These are phyloP conservation scores for Neospora caninum DNA, from an alignment of 169 alveolate species.

Conservation along the genomic window DNA sequence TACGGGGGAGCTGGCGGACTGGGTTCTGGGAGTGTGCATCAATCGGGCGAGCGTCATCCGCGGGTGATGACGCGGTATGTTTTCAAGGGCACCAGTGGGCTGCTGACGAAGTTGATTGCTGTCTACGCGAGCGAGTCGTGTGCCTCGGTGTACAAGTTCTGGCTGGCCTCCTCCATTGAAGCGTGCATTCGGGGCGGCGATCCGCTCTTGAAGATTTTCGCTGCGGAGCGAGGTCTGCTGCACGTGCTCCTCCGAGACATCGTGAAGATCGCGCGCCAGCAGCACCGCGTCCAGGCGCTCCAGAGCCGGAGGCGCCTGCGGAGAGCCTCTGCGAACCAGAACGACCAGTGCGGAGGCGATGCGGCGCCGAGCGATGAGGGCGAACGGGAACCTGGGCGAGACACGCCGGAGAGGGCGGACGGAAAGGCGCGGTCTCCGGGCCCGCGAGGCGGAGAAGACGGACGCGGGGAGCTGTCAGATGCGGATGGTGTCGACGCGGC, in stretches of 20 bases:
- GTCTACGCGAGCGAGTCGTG: slow-evolving; percentile 30
- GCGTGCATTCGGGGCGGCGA: slow-evolving; percentile 51
- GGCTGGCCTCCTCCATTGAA: slow-evolving; percentile 50
- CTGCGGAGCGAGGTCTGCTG: slow-evolving; percentile 48
- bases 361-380: neutral
- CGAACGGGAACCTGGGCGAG: too few species aligned
- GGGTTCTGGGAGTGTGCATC: neutral
- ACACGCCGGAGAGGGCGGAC: too few species aligned
- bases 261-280: neutral
- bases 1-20: neutral
- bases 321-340: neutral
- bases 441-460: neutral
- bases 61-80: slow-evolving; percentile 21
- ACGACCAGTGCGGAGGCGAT: neutral
- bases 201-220: slow-evolving; percentile 41
- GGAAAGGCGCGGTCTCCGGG: too few species aligned
- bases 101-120: slow-evolving; percentile 32
- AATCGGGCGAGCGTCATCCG: slow-evolving; percentile 22
- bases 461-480: neutral
- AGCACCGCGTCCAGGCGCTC: neutral
- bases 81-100: slow-evolving; percentile 40
- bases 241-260: slow-evolving; percentile 30
- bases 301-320: neutral
- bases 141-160: slow-evolving; percentile 39
- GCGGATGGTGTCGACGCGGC: neutral